Percentiles rank a stretch among this genome's conserved stretches.
These are phyloP conservation scores for Aureobasidium uvarum DNA, from an alignment of 2,329 filamentous ascomycete genomes.

Conservation along the genomic window DNA sequence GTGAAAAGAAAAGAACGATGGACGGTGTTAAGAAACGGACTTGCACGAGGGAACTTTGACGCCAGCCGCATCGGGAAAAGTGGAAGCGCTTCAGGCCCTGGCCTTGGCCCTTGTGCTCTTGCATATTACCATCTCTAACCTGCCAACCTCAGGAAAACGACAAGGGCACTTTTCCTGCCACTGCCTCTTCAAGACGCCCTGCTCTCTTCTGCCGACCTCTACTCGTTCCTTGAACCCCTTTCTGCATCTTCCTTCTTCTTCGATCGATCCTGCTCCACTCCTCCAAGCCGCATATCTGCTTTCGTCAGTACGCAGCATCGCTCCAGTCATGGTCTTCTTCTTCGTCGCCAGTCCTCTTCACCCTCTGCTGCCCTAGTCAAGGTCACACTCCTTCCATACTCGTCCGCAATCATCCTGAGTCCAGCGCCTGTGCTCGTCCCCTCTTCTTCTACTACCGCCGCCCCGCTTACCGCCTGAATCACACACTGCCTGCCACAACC, in stretches of 20 bases:
- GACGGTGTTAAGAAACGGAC: slow-evolving; percentile 22
- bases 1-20: neutral
- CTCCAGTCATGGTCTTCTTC: neutral
- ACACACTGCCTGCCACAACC: neutral
- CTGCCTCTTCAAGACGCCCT: neutral
- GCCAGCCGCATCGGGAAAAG: slow-evolving; percentile 11
- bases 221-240: neutral
- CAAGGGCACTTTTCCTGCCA: neutral
- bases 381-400: neutral
- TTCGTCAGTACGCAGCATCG: neutral
- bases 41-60: slow-evolving; percentile 8
- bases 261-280: neutral
- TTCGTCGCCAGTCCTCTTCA: neutral
- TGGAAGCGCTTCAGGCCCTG: neutral
- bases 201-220: neutral
- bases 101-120: slow-evolving; percentile 6
- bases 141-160: slow-evolving; percentile 3
- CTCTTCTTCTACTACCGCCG: slow-evolving; percentile 9
- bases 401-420: neutral
- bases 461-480: slow-evolving; percentile 14
- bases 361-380: neutral
- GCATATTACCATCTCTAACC: neutral
- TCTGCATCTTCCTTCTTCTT: neutral
- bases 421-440: neutral
- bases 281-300: neutral